Percentiles rank a stretch among this genome's conserved stretches.
Evolutionary conservation across 2,329 filamentous ascomycete genomes (phyloP).

Genomic region (Trichoderma afroharzianum): DNA sequence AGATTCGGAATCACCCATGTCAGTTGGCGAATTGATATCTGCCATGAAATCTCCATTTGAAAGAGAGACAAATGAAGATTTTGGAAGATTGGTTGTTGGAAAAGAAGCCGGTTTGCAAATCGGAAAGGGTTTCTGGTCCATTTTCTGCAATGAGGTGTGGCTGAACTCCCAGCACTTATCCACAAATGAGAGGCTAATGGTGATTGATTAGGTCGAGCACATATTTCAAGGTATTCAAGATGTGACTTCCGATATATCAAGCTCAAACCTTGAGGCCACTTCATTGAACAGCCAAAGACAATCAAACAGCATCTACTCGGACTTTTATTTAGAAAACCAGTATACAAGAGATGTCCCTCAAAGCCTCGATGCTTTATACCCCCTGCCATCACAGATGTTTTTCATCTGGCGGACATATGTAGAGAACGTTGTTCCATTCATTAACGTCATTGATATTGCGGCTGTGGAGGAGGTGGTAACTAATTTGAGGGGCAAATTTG

Average conservation of each 20-base stretch:
- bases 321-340: background rate
- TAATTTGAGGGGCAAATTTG: background rate
- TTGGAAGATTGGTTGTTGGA: constrained; percentile 8
- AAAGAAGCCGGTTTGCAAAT: constrained; percentile 22
- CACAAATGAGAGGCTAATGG: background rate
- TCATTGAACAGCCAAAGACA: background rate
- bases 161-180: background rate
- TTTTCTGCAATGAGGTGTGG: constrained; percentile 31
- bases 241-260: background rate
- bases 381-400: background rate
- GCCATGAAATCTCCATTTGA: background rate
- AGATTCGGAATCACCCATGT: background rate
- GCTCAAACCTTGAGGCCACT: background rate
- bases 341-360: background rate
- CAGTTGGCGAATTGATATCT: background rate
- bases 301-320: background rate
- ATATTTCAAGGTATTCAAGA: background rate
- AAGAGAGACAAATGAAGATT: background rate
- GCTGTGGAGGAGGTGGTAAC: background rate
- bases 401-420: background rate
- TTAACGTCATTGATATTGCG: background rate
- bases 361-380: background rate
- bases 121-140: constrained; percentile 31
- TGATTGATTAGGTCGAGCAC: background rate
- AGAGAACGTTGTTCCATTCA: background rate